These are phyloP conservation scores for Populus tomentosa DNA, from an alignment of 441 rosid species.

Conservation along the genomic window DNA sequence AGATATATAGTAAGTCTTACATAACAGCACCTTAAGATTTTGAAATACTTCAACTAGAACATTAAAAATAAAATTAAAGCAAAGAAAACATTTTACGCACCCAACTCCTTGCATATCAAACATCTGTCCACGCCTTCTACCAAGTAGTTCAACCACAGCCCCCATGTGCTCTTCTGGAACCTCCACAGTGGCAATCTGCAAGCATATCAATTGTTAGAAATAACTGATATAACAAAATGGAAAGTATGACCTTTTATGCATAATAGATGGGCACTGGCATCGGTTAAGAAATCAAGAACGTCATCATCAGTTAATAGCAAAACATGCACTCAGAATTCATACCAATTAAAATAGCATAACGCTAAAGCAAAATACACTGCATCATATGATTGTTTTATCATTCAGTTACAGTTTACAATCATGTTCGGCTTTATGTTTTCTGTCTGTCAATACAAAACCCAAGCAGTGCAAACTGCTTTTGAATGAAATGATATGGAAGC, in stretches of 20 bases:
- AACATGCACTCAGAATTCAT: conserved; percentile 4
- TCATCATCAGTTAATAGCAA: conserved; percentile 5
- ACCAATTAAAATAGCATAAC: neutral
- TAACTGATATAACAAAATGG: neutral
- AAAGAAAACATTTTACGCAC: conserved; percentile 36
- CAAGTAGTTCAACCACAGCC: conserved; percentile 97
- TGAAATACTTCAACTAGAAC: neutral
- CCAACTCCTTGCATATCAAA: conserved; percentile 91
- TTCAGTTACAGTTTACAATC: neutral
- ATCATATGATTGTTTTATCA: neutral
- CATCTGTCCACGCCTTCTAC: conserved; percentile 95
- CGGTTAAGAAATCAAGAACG: neutral
- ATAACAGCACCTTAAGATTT: neutral
- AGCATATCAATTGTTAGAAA: conserved; percentile 6
- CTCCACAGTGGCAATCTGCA: conserved; percentile 90
- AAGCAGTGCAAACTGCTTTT: neutral
- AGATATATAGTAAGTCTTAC: neutral
- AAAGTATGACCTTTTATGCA: conserved; percentile 4
- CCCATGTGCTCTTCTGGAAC: conserved; percentile 97
- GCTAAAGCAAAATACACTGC: neutral
- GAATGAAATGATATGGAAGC: neutral
- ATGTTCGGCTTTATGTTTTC: neutral
- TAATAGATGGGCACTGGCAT: neutral
- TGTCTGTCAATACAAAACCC: neutral
- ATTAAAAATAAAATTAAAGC: conserved; percentile 8